Evolutionary conservation across 495 filamentous ascomycete species (phyloP).

Genomic region (Xylaria castorea): DNA sequence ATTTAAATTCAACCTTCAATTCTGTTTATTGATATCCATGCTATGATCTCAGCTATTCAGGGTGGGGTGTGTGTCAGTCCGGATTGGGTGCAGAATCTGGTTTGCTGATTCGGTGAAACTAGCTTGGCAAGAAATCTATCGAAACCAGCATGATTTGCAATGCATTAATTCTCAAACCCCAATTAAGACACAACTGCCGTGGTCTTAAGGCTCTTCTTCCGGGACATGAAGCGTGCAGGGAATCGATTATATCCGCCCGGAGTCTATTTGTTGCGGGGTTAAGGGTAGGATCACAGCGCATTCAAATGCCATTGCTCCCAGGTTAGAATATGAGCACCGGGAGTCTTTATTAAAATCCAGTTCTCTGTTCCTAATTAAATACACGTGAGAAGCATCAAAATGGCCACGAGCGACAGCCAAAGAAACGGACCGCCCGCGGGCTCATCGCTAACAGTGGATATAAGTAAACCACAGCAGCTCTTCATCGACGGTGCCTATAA

Average conservation of each 20-base stretch:
- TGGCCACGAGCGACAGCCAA: neutral
- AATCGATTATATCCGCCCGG: slow-evolving; percentile 11
- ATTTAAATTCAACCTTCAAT: too few species aligned
- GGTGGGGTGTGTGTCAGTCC: neutral
- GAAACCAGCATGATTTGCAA: neutral
- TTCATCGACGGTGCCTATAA: slow-evolving; percentile 68
- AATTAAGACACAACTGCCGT: slow-evolving; percentile 9
- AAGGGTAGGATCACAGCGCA: neutral
- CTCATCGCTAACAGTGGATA: neutral
- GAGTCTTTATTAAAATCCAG: neutral
- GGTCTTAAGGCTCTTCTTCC: neutral
- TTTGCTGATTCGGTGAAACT: neutral
- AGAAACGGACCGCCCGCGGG: neutral
- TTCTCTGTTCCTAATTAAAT: neutral
- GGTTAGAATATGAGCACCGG: neutral
- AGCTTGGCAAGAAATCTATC: neutral
- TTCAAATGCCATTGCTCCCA: neutral
- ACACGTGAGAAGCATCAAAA: neutral
- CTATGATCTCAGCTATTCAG: neutral
- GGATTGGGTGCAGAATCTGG: too few species aligned
- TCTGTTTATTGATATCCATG: too few species aligned
- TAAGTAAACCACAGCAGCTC: slow-evolving; percentile 51
- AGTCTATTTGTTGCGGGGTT: slow-evolving; percentile 10
- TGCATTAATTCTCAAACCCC: neutral
- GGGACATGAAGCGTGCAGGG: slow-evolving; percentile 11